A percentile compares a stretch with the other conserved stretches of the same genome.
Evolutionary conservation across 2,329 filamentous ascomycete genomes (phyloP).

Genomic region (Hypoxylon sp.): DNA sequence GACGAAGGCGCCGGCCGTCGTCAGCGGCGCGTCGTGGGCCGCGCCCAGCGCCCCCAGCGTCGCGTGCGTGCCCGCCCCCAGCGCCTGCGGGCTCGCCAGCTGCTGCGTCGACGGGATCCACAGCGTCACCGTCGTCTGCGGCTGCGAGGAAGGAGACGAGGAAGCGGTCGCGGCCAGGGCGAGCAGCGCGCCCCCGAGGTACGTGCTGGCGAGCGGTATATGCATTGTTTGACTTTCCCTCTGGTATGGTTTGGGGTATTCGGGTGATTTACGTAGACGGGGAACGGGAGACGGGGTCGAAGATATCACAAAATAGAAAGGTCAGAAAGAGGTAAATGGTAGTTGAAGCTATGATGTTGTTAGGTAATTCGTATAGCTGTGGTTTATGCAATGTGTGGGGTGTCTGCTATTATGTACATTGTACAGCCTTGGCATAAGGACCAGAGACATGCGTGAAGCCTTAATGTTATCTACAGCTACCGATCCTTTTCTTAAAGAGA

Average conservation of each 20-base stretch:
- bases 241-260: conserved; percentile 8
- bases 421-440: conserved; percentile 19
- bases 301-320: no score
- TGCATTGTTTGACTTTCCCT: conserved; percentile 44
- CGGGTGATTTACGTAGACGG: conserved; percentile 25
- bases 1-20: conserved; percentile 73
- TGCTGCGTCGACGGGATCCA: conserved; percentile 49
- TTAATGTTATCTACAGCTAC: no score
- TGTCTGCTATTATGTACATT: background rate
- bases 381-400: conserved; percentile 18
- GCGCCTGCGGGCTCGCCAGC: conserved; percentile 59
- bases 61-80: conserved; percentile 70
- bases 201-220: conserved; percentile 45
- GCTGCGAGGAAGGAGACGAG: conserved; percentile 37
- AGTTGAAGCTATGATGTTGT: conserved; percentile 9
- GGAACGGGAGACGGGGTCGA: no score
- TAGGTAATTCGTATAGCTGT: background rate
- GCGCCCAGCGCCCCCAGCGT: conserved; percentile 57
- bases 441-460: no score
- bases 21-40: conserved; percentile 66
- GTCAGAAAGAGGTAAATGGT: background rate
- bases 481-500: no score
- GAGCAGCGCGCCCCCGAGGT: conserved; percentile 50
- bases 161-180: conserved; percentile 40
- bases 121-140: conserved; percentile 55